Evolutionary conservation across 441 rosid species (phyloP).

Genomic region (Populus hybrid): DNA sequence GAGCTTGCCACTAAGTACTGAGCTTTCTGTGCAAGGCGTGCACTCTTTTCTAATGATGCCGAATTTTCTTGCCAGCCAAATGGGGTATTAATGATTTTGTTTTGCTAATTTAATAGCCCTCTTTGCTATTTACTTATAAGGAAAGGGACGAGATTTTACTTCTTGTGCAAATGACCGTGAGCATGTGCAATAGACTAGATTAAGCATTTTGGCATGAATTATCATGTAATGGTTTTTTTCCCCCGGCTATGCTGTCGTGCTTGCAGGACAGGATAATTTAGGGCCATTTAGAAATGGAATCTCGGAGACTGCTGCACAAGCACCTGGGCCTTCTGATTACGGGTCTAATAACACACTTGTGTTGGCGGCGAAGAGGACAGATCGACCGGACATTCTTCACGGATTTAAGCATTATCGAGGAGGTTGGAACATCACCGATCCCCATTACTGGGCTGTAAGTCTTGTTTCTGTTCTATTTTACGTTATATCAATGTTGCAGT

Average conservation of each 20-base stretch:
- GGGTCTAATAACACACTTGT: constrained; percentile 40
- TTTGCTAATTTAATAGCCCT: neutral
- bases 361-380: constrained; percentile 74
- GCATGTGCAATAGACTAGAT: neutral
- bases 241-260: constrained; percentile 1
- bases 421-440: constrained; percentile 83
- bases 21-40: neutral
- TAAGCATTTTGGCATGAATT: neutral
- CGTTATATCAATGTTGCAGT: constrained; percentile 1
- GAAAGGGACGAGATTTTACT: neutral
- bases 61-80: neutral
- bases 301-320: constrained; percentile 39
- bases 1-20: neutral
- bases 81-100: neutral
- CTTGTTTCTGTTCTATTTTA: neutral
- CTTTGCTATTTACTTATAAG: neutral
- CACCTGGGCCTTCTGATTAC: constrained; percentile 55
- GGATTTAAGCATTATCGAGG: constrained; percentile 63
- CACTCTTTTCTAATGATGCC: neutral
- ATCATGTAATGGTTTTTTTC: neutral
- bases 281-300: constrained; percentile 60
- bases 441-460: constrained; percentile 94
- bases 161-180: neutral
- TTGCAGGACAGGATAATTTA: constrained; percentile 55
- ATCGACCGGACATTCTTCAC: constrained; percentile 76